Base-by-base conservation (phyloP, 2,329 filamentous ascomycete genomes). In the Byssothecium circinans region DNA sequence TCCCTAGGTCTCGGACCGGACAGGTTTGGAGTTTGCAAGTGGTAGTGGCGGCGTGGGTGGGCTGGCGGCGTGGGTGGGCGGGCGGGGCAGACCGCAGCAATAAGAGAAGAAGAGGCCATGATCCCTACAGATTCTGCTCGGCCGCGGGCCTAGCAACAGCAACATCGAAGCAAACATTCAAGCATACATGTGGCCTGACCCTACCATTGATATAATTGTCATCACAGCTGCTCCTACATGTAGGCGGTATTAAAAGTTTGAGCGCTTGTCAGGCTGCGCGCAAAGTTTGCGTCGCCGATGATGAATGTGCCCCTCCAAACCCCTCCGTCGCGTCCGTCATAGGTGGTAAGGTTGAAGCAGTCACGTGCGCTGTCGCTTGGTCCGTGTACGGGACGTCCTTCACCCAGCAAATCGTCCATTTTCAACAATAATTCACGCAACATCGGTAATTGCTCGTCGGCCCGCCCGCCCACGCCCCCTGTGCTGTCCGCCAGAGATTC, bases 121-220 rank as follows among this genome's bases (percentile, higher is more conserved):
- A 64, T 54, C 56, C 55, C 53, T 57, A 60, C 54, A 52, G 47
- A 42, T 36, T 52, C 52, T 55, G 54, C 50, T 60, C 65, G 62
- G 64, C 64, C 65, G 64, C 64, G 64, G 65, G 53, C 59, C 23
- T 25, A 25, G n/a, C n/a, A n/a, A n/a, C n/a, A n/a, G n/a, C n/a
- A n/a, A n/a, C n/a, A n/a, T n/a, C n/a, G n/a, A n/a, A n/a, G n/a
- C n/a, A n/a, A n/a, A n/a, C n/a, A n/a, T n/a, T n/a, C n/a, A n/a
- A n/a, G n/a, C n/a, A n/a, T n/a, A n/a, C n/a, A n/a, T n/a, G n/a
- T n/a, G n/a, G n/a, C n/a, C n/a, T n/a, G n/a, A n/a, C n/a, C n/a
- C n/a, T n/a, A n/a, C n/a, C n/a, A n/a, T n/a, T 32, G 6, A 14
- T 7, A 32, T 12, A 8, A 14, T 32, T 12, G 14, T 32, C 29